phyloP scores from a whole-genome alignment of 495 filamentous ascomycete species.

The Lasiosphaeris hirsuta region DNA sequence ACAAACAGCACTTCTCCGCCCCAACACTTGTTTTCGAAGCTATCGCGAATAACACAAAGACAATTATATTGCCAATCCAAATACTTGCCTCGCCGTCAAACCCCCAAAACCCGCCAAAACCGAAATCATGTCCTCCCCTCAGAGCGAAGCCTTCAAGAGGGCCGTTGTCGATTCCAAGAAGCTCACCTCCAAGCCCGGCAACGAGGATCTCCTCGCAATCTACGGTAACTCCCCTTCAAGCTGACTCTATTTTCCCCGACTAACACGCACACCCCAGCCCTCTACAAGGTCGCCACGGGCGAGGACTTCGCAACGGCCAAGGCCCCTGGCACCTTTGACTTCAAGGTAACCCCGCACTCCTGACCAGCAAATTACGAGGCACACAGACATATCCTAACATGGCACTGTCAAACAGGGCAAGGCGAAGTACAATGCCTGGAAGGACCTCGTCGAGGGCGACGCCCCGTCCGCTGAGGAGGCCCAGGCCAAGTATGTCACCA shows the following conservation, averaged over 20 bases:
- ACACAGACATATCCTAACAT: conserved; percentile 45
- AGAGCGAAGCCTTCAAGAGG: conserved; percentile 53
- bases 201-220: conserved; percentile 54
- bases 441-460: conserved; percentile 57
- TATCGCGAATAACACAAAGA: background rate
- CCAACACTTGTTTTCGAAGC: background rate
- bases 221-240: conserved; percentile 36
- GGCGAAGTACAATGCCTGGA: conserved; percentile 74
- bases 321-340: conserved; percentile 48
- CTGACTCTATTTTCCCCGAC: background rate
- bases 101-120: conserved; percentile 6
- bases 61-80: conserved; percentile 6
- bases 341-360: conserved; percentile 47
- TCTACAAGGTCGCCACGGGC: conserved; percentile 51
- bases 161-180: conserved; percentile 64
- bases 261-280: conserved; percentile 32
- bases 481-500: conserved; percentile 70
- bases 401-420: conserved; percentile 54
- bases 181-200: conserved; percentile 56
- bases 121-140: conserved; percentile 39
- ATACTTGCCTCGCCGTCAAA: conserved; percentile 28
- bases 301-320: conserved; percentile 46
- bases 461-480: conserved; percentile 57
- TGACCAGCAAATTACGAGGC: conserved; percentile 39
- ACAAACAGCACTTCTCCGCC: background rate